Base-by-base conservation (phyloP, 2,329 filamentous ascomycete genomes). In the Pyrenophora teres region DNA sequence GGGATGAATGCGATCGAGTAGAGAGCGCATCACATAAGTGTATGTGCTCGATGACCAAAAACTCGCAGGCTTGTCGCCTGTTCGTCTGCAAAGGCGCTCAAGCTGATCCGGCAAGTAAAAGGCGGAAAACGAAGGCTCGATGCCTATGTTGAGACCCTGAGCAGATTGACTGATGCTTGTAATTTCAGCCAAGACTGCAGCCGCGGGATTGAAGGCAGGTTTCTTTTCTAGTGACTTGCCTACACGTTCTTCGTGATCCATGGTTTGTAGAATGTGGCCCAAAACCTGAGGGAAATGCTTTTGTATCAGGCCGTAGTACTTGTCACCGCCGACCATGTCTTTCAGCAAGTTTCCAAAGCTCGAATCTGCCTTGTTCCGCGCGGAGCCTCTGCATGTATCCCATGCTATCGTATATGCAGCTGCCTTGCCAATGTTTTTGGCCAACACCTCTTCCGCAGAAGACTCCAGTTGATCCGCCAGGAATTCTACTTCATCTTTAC, bases 71-170 rank as follows among this genome's bases (percentile, higher is more conserved):
- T 91, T 83, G 16, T 85, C 83, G 10, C 56, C 64, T 2, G 87
- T 88, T 39, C 87, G 83, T 58, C 83, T 83, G 66, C 89, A 95
- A n/a, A 97, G 76, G 50, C 91, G 85, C 12, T 88, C 81, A 18
- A 97, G 80, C 65, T 94, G 86, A 54, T 87, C 83, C 9, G 87
- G 78, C 3, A 99, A 79, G 63, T 88, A 89, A 60, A 87, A 91
- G 23, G 87, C 87, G 60, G 83, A 87, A 75, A 97, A 97, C 46
- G 85, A 87, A 3, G 94, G 94, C 64, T 97, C 92, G 61, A 96
- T 92, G 49, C 88, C 90, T 9, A 87, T 79, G 3, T 91, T 88
- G 6, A 97, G 77, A 10, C 77, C 74, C 23, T 83, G 81, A 2
- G 78, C 76, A 0, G 92, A 92, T 57, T 86, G 79, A 25, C 88